Base-by-base conservation (phyloP, 352 stramenopile species). In the Phytopythium boreale region DNA sequence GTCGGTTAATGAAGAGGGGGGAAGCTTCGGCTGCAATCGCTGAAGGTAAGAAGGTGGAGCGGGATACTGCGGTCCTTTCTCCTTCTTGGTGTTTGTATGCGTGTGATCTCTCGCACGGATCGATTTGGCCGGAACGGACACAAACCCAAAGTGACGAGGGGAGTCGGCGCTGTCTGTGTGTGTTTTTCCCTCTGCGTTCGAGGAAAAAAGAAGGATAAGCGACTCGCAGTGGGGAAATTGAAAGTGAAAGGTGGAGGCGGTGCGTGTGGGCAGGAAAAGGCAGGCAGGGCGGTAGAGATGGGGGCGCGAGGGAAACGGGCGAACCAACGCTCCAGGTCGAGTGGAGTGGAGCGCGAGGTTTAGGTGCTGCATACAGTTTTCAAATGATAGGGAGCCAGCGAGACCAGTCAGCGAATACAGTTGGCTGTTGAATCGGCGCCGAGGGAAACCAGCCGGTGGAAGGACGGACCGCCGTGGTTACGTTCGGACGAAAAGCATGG, bases 1-100 rank as follows among this genome's bases (percentile, higher is more conserved):
- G 26, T 58, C 29, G 39, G 63, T 55, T 71, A 69, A 43, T 75
- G 43, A 26, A 26, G 20, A 50, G n/a, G 4, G 41, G 17, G 39
- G 41, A 24, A 49, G 19, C 51, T 37, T 57, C 19, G 5, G 51
- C 51, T 57, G 51, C 51, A 27, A 37, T 57, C 51, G 51, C 51
- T 27, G 20, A 57, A 37, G 51, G 7, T 22, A 29, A 24, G 47
- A 14, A 27, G 47, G n/a, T 7, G 34, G 34, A 2, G 34, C 31
- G 34, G 34, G 34, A 39, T 39, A 39, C 34, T 39, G 34, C 34
- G 34, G 51, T 39, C 51, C 51, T 57, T 14, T 57, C 51, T 57
- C 27, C 51, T 57, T 57, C 19, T 57, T 39, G 51, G 24, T 12
- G 0, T 43, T 15, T 57, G 51, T 27, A 39, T 50, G 43, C 43